Base-by-base conservation (phyloP, 768 basidiomycete species). In the Mycena capillaripes region DNA sequence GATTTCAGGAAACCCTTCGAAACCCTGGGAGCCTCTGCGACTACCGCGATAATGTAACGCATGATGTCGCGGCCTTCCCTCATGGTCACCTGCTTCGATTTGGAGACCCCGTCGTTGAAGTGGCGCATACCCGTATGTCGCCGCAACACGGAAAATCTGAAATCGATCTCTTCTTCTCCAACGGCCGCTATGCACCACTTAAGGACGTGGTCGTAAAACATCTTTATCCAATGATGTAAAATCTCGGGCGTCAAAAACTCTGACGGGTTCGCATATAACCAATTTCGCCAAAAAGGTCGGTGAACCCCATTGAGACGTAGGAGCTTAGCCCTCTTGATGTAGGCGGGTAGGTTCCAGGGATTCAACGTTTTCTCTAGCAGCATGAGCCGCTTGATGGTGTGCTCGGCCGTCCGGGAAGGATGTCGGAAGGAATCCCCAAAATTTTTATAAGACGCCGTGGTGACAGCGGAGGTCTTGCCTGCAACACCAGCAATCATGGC, bases 341-440 rank as follows among this genome's bases (percentile, higher is more conserved):
- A 62, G 10, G 27, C 6, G 5, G 6, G 5, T 4, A 67, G 8
- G 34, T 75, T 60, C 62, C 63, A 70, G 2, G 52, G 56, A 69
- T 75, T n/a, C 6, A 36, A 4, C 8, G 23, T 27, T 12, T 69
- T 17, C 23, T 36, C 52, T 5, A 70, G 8, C n/a, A 27, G 36
- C 10, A 29, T 25, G 1, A 79, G 48, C 25, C 72, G 72, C 0
- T 21, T 4, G 17, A 5, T 5, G 70, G 67, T 3, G 75, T 79
- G 8, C 12, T 19, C 29, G 46, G 8, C n/a, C 65, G 72, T 79
- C 19, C 63, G 52, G 1, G 70, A 55, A n/a, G 44, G 32, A 60
- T 80, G 75, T 9, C 8, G 60, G 27, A 72, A 61, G 2, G 66
- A 2, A 34, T 79, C 73, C 3, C 79, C 71, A 42, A 78, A 80